phyloP scores from a whole-genome alignment of 2,329 filamentous ascomycete species.

The Cercospora zeae-maydis region DNA sequence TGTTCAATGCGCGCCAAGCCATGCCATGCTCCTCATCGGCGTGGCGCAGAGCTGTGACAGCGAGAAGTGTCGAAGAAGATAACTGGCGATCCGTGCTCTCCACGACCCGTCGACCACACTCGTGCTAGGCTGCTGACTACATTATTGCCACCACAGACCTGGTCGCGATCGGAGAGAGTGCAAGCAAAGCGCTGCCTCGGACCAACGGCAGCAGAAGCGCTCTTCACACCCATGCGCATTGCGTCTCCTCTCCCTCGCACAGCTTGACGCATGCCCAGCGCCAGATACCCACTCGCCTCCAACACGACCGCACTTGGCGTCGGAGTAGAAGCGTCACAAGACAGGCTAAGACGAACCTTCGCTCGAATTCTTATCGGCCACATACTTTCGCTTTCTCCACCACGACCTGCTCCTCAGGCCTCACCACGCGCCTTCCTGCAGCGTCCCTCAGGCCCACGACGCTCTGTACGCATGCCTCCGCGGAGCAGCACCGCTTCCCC shows the following conservation, averaged over 20 bases:
- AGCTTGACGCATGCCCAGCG: slow-evolving; percentile 12
- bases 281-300: slow-evolving; percentile 10
- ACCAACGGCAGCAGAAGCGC: background rate
- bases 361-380: slow-evolving; percentile 8
- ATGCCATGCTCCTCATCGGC: background rate
- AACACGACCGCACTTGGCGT: slow-evolving; percentile 15
- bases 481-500: slow-evolving; percentile 6
- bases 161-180: background rate
- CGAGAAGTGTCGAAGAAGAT: background rate
- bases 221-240: background rate
- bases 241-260: background rate
- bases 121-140: background rate
- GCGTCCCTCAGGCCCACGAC: slow-evolving; percentile 36
- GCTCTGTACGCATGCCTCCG: slow-evolving; percentile 23
- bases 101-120: background rate
- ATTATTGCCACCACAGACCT: no score
- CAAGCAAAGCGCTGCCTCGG: background rate
- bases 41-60: background rate
- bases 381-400: background rate
- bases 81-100: background rate
- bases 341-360: slow-evolving; percentile 17
- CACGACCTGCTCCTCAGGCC: background rate
- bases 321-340: slow-evolving; percentile 1
- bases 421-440: slow-evolving; percentile 29
- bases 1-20: background rate